phyloP scores from a whole-genome alignment of 148 eudicot genomes.

The Chenopodium berlandieri region DNA sequence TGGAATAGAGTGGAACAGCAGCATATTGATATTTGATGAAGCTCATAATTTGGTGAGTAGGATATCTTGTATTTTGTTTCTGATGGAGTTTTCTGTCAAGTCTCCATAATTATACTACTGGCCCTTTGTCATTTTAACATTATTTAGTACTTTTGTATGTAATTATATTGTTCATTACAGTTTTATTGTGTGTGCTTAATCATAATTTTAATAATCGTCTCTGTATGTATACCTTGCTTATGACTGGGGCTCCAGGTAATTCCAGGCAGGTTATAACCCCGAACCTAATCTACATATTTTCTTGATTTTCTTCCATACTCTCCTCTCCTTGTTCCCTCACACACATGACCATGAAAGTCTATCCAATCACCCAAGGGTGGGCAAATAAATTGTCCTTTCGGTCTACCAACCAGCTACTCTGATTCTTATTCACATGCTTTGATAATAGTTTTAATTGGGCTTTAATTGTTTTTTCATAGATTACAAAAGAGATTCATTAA shows the following conservation, averaged over 20 bases:
- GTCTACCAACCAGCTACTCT: background rate
- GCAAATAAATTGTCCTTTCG: background rate
- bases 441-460: background rate
- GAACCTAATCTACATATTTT: background rate
- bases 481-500: background rate
- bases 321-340: background rate
- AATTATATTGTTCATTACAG: background rate
- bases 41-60: constrained; percentile 92
- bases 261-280: background rate
- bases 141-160: background rate
- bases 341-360: background rate
- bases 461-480: background rate
- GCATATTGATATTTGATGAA: constrained; percentile 93
- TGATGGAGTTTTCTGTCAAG: background rate
- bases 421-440: background rate
- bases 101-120: background rate
- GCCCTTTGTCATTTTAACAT: background rate
- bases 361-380: background rate
- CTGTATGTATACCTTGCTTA: background rate
- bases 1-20: constrained; percentile 67
- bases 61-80: background rate
- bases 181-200: background rate
- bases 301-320: too few relatives aligned
- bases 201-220: background rate
- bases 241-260: background rate